These are phyloP conservation scores for Fraxinus cuspidata DNA, from an alignment of 257 asterid species.

Conservation along the genomic window DNA sequence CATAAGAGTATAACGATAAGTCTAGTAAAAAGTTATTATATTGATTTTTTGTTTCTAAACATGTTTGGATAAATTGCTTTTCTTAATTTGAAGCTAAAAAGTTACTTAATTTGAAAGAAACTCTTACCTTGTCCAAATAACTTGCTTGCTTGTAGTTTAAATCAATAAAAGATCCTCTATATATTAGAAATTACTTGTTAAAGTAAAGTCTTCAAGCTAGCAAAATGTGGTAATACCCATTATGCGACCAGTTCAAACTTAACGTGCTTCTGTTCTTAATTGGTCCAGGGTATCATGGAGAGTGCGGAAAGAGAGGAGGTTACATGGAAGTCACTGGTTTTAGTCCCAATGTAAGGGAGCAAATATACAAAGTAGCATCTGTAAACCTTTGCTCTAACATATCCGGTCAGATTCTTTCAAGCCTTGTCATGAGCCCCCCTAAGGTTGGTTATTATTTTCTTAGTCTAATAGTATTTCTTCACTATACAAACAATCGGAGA, in stretches of 20 bases:
- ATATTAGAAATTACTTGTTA: neutral
- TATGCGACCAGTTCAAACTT: conserved; percentile 10
- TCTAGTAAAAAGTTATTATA: neutral
- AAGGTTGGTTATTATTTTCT: conserved; percentile 47
- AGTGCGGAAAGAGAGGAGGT: conserved; percentile 97
- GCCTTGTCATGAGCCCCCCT: conserved; percentile 94
- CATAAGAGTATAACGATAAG: neutral
- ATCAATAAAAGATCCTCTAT: neutral
- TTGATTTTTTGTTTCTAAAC: neutral
- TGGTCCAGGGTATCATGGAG: conserved; percentile 82
- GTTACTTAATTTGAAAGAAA: neutral
- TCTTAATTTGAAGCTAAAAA: neutral
- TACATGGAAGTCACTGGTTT: conserved; percentile 97
- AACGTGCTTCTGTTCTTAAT: conserved; percentile 9
- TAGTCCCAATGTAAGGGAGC: conserved; percentile 80
- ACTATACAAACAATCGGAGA: neutral
- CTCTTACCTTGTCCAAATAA: neutral
- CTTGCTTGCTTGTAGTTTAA: neutral
- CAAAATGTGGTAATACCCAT: conserved; percentile 5
- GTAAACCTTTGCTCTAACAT: conserved; percentile 93
- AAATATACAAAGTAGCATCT: conserved; percentile 91
- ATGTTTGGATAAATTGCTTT: neutral
- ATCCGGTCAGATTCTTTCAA: conserved; percentile 95
- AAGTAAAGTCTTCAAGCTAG: neutral
- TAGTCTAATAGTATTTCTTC: neutral